These are phyloP conservation scores for Apiotrichum veenhuisii DNA, from an alignment of 1,284 basidiomycete species.

Conservation along the genomic window DNA sequence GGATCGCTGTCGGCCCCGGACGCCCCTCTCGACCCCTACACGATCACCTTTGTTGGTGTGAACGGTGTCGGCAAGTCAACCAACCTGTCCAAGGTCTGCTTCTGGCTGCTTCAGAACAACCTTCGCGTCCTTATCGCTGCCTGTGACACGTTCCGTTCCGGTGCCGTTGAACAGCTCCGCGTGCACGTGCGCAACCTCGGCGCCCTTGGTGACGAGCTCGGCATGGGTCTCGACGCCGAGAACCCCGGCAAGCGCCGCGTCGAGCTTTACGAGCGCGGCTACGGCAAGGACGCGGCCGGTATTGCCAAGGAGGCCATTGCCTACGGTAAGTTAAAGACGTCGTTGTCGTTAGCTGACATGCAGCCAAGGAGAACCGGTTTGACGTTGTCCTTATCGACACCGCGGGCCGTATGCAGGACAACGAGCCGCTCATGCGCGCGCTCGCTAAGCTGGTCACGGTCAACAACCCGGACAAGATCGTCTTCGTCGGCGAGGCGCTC, in stretches of 20 bases:
- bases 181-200: slow-evolving; percentile 94
- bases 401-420: slow-evolving; percentile 98
- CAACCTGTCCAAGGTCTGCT: slow-evolving; percentile 96
- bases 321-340: slow-evolving; percentile 59
- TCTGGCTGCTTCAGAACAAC: slow-evolving; percentile 97
- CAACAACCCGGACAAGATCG: slow-evolving; percentile 90
- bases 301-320: slow-evolving; percentile 93
- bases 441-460: slow-evolving; percentile 91
- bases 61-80: slow-evolving; percentile 99
- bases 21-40: slow-evolving; percentile 69
- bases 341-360: background rate
- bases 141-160: slow-evolving; percentile 97
- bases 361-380: slow-evolving; percentile 79
- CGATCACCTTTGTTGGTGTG: slow-evolving; percentile 97
- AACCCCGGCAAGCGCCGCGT: slow-evolving; percentile 44
- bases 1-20: slow-evolving; percentile 61
- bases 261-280: slow-evolving; percentile 93
- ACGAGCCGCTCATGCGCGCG: slow-evolving; percentile 97
- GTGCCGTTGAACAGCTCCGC: slow-evolving; percentile 94
- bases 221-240: slow-evolving; percentile 35
- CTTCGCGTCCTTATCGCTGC: slow-evolving; percentile 92
- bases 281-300: slow-evolving; percentile 96
- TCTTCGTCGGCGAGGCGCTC: slow-evolving; percentile 92
- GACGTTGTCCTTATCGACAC: slow-evolving; percentile 96
- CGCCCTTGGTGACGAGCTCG: slow-evolving; percentile 71